phyloP scores from a whole-genome alignment of 805 yeast species.

The Phaffomyces antillensis region DNA sequence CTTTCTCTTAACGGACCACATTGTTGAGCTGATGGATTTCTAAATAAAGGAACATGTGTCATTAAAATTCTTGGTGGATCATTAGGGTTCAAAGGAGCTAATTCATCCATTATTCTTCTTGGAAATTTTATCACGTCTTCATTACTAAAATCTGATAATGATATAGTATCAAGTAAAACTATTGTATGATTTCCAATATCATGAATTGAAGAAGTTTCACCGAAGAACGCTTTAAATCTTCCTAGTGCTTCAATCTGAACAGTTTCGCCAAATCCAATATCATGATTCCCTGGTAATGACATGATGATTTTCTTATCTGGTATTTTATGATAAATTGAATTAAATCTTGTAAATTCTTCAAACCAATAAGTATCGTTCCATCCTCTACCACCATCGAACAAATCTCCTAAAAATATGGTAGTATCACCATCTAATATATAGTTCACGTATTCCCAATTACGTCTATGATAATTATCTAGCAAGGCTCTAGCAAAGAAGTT shows the following conservation, averaged over 20 bases:
- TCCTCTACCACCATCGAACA: conserved; percentile 91
- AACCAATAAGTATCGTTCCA: conserved; percentile 72
- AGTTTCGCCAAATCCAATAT: conserved; percentile 84
- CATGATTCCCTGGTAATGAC: conserved; percentile 90
- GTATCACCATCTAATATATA: conserved; percentile 61
- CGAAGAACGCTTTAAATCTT: conserved; percentile 69
- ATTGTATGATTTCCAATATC: conserved; percentile 64
- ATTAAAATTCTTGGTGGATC: conserved; percentile 59
- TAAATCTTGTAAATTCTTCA: conserved; percentile 63
- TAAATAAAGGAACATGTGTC: conserved; percentile 81
- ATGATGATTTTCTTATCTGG: conserved; percentile 35
- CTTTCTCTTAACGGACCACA: conserved; percentile 83
- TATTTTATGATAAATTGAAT: conserved; percentile 53
- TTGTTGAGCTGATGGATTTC: conserved; percentile 50
- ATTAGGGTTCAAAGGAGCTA: conserved; percentile 22
- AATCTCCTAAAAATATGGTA: conserved; percentile 78
- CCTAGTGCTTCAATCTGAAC: conserved; percentile 48
- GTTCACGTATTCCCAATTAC: conserved; percentile 63
- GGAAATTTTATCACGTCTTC: conserved; percentile 41
- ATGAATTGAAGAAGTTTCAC: conserved; percentile 49
- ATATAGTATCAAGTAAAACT: conserved; percentile 75
- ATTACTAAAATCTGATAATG: conserved; percentile 57
- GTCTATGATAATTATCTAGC: conserved; percentile 72
- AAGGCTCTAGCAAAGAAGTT: conserved; percentile 51
- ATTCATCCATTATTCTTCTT: conserved; percentile 39